A percentile compares a stretch with the other conserved stretches of the same genome.
Conservation (phyloP, 176 grass and related monocot genomes). For the barley (Hordeum vulgare) region DNA sequence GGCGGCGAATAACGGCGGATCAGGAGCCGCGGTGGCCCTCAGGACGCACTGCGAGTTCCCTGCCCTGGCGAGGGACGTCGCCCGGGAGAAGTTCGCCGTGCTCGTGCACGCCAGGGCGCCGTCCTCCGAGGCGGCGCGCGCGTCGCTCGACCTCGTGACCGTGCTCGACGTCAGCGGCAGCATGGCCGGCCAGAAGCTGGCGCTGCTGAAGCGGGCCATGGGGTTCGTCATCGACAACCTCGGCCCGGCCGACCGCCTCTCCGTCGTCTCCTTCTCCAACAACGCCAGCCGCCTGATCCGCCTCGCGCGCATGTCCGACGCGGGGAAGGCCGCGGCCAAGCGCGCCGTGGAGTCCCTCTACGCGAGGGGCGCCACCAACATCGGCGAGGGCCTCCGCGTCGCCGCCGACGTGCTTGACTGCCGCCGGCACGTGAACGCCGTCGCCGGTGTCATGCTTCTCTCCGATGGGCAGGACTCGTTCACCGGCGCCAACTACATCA, state of each 20-base stretch:
- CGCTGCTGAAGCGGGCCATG: slow-evolving; percentile 71
- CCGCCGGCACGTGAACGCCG: slow-evolving; percentile 37
- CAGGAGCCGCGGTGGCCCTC: slow-evolving; percentile 10
- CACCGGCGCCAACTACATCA: slow-evolving; percentile 36
- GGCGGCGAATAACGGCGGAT: not conserved
- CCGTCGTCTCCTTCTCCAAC: slow-evolving; percentile 58
- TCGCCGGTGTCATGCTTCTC: slow-evolving; percentile 69
- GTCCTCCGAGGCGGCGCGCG: slow-evolving; percentile 7
- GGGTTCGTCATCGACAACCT: slow-evolving; percentile 81
- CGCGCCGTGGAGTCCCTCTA: slow-evolving; percentile 45
- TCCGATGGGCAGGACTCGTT: slow-evolving; percentile 76
- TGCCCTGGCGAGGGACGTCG: slow-evolving; percentile 19
- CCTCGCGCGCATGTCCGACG: slow-evolving; percentile 34
- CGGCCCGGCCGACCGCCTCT: slow-evolving; percentile 54
- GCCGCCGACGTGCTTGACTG: slow-evolving; percentile 65
- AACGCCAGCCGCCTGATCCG: slow-evolving; percentile 23
- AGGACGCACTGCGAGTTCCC: slow-evolving; percentile 46
- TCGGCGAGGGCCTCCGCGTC: slow-evolving; percentile 47
- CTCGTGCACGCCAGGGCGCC: slow-evolving; percentile 35
- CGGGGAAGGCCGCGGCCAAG: slow-evolving; percentile 30
- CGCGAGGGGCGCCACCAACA: slow-evolving; percentile 50
- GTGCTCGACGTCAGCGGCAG: slow-evolving; percentile 83
- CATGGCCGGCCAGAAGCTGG: slow-evolving; percentile 69
- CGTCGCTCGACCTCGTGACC: slow-evolving; percentile 62
- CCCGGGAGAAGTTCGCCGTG: slow-evolving; percentile 42